Percentiles rank a stretch among this genome's conserved stretches.
phyloP scores from a whole-genome alignment of 208 protist species.

The Phytomonas sp. region DNA sequence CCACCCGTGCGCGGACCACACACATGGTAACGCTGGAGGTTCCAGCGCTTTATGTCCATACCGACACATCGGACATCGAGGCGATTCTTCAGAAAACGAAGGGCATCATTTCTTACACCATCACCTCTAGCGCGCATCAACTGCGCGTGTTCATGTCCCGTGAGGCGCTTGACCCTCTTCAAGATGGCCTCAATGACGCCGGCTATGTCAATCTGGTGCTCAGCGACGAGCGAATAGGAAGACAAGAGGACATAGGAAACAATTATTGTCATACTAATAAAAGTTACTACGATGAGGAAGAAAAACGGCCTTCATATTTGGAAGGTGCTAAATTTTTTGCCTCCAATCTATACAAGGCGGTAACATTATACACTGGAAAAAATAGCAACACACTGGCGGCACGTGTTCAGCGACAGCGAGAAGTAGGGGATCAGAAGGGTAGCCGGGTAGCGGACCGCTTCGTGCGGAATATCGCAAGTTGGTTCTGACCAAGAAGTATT shows the following conservation, averaged over 20 bases:
- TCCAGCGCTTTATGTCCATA: conserved; percentile 49
- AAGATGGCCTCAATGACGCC: conserved; percentile 31
- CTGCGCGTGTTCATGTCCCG: conserved; percentile 56
- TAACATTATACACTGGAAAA: conserved; percentile 46
- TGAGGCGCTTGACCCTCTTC: conserved; percentile 20
- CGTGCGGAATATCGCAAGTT: conserved; percentile 46
- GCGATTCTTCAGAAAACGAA: conserved; percentile 70
- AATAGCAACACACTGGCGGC: conserved; percentile 43
- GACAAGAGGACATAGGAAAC: conserved; percentile 12
- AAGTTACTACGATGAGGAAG: conserved; percentile 54
- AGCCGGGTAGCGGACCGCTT: conserved; percentile 30
- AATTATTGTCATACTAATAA: conserved; percentile 24
- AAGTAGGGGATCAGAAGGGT: conserved; percentile 18
- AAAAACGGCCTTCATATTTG: conserved; percentile 43
- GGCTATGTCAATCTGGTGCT: conserved; percentile 52
- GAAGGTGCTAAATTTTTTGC: conserved; percentile 45
- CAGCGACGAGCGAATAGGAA: conserved; percentile 19
- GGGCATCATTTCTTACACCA: conserved; percentile 78
- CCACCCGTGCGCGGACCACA: neutral
- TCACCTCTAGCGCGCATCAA: conserved; percentile 46
- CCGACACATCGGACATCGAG: conserved; percentile 54
- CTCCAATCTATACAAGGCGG: conserved; percentile 46
- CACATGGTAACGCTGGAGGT: conserved; percentile 35
- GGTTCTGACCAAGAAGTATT: conserved; percentile 37
- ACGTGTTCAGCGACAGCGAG: conserved; percentile 50